Base-by-base conservation (phyloP, 2,329 filamentous ascomycete genomes). In the Phoma sp. region DNA sequence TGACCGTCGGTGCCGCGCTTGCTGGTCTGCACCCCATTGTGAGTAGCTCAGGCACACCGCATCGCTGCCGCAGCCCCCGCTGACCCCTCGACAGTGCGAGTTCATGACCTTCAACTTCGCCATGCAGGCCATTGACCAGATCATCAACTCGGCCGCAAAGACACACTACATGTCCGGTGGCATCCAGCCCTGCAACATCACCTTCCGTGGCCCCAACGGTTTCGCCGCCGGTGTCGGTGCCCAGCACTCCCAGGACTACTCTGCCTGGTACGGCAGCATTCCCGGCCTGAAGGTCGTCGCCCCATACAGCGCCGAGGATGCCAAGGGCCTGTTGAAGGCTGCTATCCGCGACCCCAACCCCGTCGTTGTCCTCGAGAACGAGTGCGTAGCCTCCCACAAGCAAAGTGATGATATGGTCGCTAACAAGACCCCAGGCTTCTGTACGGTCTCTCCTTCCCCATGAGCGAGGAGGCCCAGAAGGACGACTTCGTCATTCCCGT, bases 41-140 rank as follows among this genome's bases (percentile, higher is more conserved):
- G 83, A 83, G 91, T 57, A 46, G 41, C 33, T 41, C 25, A 25
- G 38, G 9, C 30, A 44, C 27, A 30, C 25, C 14, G 30, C 7
- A 7, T 2, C 14, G 10, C 9, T 32, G 27, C 32, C 10, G 9
- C 32, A 33, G 32, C 32, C 13, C 4, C 27, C 39, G 14, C 60
- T 61, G 51, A 69, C 64, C 58, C 61, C 13, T n/a, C 14, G 7
- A 46, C 64, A 95, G 91, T 95, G 90, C 86, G 95, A 99, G 83
- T 99, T 99, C 85, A 99, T 99, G 95, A 99, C 95, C 73, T 98
- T 96, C 87, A 99, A 99, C 86, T 98, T 98, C 77, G 93, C 95
- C 78, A 99, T 99, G 95, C 95, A 99, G 83, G 91, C 95, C 76
- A 99, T 99, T 79, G 95, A 99, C 78, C 95, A 99, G 79, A 91